These are phyloP conservation scores for Zizania latifolia DNA, from an alignment of 176 grass and related monocot species.

Conservation along the genomic window DNA sequence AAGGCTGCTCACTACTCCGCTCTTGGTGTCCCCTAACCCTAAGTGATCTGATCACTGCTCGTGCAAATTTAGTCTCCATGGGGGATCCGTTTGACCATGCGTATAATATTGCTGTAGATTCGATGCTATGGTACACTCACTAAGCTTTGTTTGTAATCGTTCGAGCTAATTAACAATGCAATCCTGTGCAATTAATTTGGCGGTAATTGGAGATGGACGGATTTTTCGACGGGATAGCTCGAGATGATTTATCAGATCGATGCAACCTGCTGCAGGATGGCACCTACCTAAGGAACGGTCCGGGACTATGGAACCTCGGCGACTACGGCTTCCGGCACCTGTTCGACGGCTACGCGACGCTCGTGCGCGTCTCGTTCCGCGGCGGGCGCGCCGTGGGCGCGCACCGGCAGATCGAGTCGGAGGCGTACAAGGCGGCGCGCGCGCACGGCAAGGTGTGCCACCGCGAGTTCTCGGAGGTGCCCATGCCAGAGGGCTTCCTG, in stretches of 20 bases:
- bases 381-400: conserved; percentile 47
- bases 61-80: conserved; percentile 1
- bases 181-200: neutral
- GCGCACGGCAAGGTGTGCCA: conserved; percentile 66
- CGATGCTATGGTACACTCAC: neutral
- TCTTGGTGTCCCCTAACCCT: conserved; percentile 10
- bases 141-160: conserved; percentile 6
- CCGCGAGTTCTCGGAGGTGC: conserved; percentile 94
- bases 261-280: conserved; percentile 50
- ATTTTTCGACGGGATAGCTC: neutral
- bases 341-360: conserved; percentile 94
- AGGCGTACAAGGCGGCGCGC: conserved; percentile 86
- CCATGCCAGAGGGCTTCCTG: conserved; percentile 50
- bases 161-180: neutral
- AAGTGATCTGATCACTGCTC: conserved; percentile 17
- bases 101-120: conserved; percentile 25
- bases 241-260: neutral
- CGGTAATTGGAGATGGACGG: neutral
- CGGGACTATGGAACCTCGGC: conserved; percentile 85
- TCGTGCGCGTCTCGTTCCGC: conserved; percentile 79
- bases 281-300: conserved; percentile 92
- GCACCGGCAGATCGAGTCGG: conserved; percentile 92
- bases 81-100: no score
- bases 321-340: conserved; percentile 90
- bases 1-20: no score